These are phyloP conservation scores for Pilaira anomala DNA, from an alignment of 192 early-diverging fungal species.

Conservation along the genomic window DNA sequence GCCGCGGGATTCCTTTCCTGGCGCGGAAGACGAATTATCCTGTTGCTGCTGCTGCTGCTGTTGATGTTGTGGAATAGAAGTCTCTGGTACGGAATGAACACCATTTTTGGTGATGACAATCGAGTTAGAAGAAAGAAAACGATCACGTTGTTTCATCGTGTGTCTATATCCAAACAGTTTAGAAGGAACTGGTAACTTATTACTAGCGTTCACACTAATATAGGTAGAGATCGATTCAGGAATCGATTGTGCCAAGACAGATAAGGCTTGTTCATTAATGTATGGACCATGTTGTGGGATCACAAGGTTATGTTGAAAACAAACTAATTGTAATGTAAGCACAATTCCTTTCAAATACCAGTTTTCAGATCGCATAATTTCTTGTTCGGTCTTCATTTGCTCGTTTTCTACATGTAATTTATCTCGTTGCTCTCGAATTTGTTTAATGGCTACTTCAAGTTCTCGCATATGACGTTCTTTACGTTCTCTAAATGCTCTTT, in stretches of 20 bases:
- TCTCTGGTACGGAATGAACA: slow-evolving; percentile 1
- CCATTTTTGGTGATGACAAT: slow-evolving; percentile 15
- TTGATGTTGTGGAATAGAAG: too few relatives aligned
- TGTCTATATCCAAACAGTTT: slow-evolving; percentile 19
- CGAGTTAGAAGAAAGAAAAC: slow-evolving; percentile 8
- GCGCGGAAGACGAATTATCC: neutral
- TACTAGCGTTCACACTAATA: slow-evolving; percentile 31
- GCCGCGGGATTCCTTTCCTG: neutral
- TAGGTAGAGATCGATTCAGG: slow-evolving; percentile 25
- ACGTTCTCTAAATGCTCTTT: slow-evolving; percentile 84
- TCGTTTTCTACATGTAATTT: slow-evolving; percentile 41
- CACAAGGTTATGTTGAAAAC: slow-evolving; percentile 27
- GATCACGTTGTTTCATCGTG: slow-evolving; percentile 19
- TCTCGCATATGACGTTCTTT: slow-evolving; percentile 75
- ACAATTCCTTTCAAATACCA: slow-evolving; percentile 49
- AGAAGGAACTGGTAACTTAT: slow-evolving; percentile 25
- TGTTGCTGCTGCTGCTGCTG: slow-evolving; percentile 3
- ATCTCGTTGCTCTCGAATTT: slow-evolving; percentile 57
- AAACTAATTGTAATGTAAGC: slow-evolving; percentile 38
- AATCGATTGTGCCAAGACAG: slow-evolving; percentile 21
- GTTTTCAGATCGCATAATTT: slow-evolving; percentile 45
- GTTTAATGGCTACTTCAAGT: slow-evolving; percentile 70
- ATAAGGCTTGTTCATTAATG: slow-evolving; percentile 28
- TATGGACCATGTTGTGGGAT: slow-evolving; percentile 34
- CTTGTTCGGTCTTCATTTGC: slow-evolving; percentile 41